phyloP scores from a whole-genome alignment of 2,329 filamentous ascomycete species.

The Hirsutella minnesotensis region DNA sequence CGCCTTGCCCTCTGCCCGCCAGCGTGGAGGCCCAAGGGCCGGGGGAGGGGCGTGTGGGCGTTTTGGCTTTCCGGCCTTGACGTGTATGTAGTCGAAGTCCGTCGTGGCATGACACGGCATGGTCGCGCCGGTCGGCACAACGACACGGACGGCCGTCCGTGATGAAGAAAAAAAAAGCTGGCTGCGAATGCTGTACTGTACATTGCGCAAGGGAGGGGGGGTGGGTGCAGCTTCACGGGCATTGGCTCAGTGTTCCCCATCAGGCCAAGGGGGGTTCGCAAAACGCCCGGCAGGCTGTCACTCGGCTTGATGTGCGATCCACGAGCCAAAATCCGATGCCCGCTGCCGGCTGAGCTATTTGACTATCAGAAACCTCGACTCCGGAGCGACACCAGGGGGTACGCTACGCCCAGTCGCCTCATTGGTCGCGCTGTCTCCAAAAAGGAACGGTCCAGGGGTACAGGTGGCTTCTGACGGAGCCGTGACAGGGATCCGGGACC shows the following conservation, averaged over 20 bases:
- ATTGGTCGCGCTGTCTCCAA: background rate
- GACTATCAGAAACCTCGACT: background rate
- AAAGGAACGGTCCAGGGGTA: background rate
- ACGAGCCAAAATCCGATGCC: slow-evolving; percentile 18
- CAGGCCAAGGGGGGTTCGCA: background rate
- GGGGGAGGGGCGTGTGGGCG: no score
- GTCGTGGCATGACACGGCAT: background rate
- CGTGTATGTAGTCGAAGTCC: no score
- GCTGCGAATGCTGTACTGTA: background rate
- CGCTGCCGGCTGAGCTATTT: slow-evolving; percentile 7
- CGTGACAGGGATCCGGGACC: background rate
- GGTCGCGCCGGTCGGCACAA: background rate
- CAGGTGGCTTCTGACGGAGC: background rate
- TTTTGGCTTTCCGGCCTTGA: no score
- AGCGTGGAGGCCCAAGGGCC: background rate
- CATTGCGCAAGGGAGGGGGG: background rate
- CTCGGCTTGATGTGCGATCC: slow-evolving; percentile 9
- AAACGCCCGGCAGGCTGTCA: background rate
- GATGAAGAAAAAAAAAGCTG: background rate
- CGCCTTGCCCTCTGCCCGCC: background rate
- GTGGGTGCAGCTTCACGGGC: slow-evolving; percentile 3
- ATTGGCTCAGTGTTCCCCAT: background rate
- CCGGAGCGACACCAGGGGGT: background rate
- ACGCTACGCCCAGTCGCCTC: slow-evolving; percentile 6
- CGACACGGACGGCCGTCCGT: background rate